Evolutionary conservation across 352 stramenopile species (phyloP), one percentile per base, ranked within the genome.

Genomic region (Pythium coloratum): DNA sequence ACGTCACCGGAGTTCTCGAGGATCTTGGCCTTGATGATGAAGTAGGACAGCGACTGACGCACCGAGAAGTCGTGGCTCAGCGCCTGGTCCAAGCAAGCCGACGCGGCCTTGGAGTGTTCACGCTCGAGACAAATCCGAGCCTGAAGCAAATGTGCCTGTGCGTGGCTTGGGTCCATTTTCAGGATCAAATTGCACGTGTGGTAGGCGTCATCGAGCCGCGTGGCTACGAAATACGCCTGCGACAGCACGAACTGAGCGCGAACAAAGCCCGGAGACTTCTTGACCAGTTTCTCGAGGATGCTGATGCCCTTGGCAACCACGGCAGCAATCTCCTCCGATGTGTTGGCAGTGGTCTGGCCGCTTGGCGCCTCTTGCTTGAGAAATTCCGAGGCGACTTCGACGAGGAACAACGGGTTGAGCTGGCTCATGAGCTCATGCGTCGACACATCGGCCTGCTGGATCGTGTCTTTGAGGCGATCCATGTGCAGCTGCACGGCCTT

Each of bases 11-110:
- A 50, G 42, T 86, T 90, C 62, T 93, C 83, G 12, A 94, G 71
- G 44, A 97, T 75, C 67, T 90, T 89, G 33, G 87, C 89, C 62
- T 96, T 94, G 62, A 97, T 92, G 38, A 97, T 83, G 58, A 88
- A 88, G 72, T 95, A 98, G 47, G 80, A 77, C 24, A 94, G 81
- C 55, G 78, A 83, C 63, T 97, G 83, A 26, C 86, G 83, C 33
- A 98, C 84, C 0, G 76, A 82, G 63, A 98, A 98, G 64, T 98
- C 86, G 58, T 93, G 86, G 44, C 85, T 93, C 14, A 98, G 72
- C 10, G 93, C 93, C 51, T 97, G 82, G 44, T 98, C 91, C 14
- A 98, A 73, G 28, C 86, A 88, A 5, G 76, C 61, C 3, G 84
- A 82, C 4, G 93, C 89, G 2, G 77, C 84, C 9, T 75, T 78